These are phyloP conservation scores for Cryomyces minteri DNA, from an alignment of 495 filamentous ascomycete species.

Conservation along the genomic window DNA sequence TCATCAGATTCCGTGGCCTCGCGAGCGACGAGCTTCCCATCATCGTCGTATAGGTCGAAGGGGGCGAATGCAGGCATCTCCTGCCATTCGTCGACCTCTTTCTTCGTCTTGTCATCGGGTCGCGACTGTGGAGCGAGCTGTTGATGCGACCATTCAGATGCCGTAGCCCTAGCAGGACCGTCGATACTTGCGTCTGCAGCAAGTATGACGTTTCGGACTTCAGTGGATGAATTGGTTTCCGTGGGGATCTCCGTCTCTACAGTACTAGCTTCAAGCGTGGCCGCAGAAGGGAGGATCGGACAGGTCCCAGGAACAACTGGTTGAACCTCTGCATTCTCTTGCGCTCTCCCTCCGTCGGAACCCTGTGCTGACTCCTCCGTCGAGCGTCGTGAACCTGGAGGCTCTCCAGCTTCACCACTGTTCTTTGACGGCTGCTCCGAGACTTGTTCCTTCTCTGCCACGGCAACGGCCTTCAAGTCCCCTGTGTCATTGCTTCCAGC, in stretches of 20 bases:
- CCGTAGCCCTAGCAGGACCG: slow-evolving; percentile 8
- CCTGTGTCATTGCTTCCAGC: neutral
- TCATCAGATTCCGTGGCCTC: slow-evolving; percentile 55
- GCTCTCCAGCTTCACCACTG: too few relatives aligned
- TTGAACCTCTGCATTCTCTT: too few relatives aligned
- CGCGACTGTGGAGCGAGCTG: slow-evolving; percentile 39
- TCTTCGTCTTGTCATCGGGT: slow-evolving; percentile 26
- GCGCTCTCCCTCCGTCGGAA: too few relatives aligned
- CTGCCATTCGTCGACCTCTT: slow-evolving; percentile 62
- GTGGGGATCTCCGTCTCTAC: too few relatives aligned
- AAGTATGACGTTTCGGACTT: too few relatives aligned
- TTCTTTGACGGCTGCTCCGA: too few relatives aligned
- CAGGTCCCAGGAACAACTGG: too few relatives aligned
- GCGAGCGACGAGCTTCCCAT: slow-evolving; percentile 66
- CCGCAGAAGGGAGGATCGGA: too few relatives aligned
- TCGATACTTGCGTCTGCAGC: neutral
- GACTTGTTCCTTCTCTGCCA: neutral
- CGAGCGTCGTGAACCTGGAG: too few relatives aligned
- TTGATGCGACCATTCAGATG: slow-evolving; percentile 89
- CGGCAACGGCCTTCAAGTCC: neutral
- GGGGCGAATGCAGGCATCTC: slow-evolving; percentile 83
- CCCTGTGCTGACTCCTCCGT: too few relatives aligned
- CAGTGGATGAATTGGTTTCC: too few relatives aligned
- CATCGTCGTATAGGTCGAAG: slow-evolving; percentile 89
- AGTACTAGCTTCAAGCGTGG: too few relatives aligned